Percentiles rank a stretch among this genome's conserved stretches.
phyloP scores from a whole-genome alignment of 192 early-diverging fungal species.

The Nowakowskiella sp. region DNA sequence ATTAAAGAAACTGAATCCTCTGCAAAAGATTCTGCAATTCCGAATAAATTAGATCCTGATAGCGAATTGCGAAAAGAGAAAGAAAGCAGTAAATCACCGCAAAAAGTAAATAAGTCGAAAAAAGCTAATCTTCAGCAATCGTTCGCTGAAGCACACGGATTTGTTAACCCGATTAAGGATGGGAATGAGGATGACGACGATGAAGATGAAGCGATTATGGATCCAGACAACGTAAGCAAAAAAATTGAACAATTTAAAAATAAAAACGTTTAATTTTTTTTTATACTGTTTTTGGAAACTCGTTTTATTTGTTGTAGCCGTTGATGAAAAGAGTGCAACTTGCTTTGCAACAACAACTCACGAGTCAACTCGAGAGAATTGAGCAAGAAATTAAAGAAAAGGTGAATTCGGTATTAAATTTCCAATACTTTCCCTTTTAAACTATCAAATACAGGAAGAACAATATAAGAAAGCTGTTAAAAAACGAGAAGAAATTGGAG shows the following conservation, averaged over 20 bases:
- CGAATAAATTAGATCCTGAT: too few relatives aligned
- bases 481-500: slow-evolving; percentile 46
- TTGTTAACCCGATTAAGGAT: slow-evolving; percentile 6
- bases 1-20: too few relatives aligned
- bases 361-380: slow-evolving; percentile 30
- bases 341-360: slow-evolving; percentile 43
- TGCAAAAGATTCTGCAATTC: too few relatives aligned
- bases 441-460: slow-evolving; percentile 29
- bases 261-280: too few relatives aligned
- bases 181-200: slow-evolving; percentile 22
- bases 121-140: too few relatives aligned
- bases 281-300: background rate
- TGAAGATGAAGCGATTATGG: slow-evolving; percentile 24
- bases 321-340: slow-evolving; percentile 52
- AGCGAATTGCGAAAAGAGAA: too few relatives aligned
- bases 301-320: slow-evolving; percentile 24
- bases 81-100: too few relatives aligned
- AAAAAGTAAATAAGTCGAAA: too few relatives aligned
- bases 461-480: slow-evolving; percentile 28
- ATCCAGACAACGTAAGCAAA: slow-evolving; percentile 29
- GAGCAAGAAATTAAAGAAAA: slow-evolving; percentile 47
- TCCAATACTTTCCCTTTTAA: background rate
- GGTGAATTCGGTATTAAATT: slow-evolving; percentile 6
- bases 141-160: too few relatives aligned
- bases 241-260: too few relatives aligned